Conservation (phyloP, 257 asterid genomes). For the Schizonepeta tenuifolia region DNA sequence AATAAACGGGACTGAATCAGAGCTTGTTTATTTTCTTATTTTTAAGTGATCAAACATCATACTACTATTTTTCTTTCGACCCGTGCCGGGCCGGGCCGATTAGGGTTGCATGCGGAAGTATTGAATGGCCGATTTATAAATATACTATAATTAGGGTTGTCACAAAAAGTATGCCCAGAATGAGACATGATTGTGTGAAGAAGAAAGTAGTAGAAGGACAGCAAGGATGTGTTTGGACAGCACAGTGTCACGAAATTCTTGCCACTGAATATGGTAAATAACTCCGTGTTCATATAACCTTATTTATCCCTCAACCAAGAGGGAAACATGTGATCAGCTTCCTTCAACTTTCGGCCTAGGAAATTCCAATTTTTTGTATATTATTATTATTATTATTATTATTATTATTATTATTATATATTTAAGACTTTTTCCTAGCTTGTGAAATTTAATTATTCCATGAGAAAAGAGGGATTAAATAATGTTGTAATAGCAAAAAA, state of each 20-base stretch:
- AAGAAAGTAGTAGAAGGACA: conserved; percentile 32
- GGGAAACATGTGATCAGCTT: conserved; percentile 59
- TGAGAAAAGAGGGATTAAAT: not conserved
- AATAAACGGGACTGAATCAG: too few relatives aligned
- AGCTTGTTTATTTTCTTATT: too few relatives aligned
- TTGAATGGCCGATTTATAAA: conserved; percentile 31
- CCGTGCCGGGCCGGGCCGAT: too few relatives aligned
- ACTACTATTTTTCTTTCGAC: too few relatives aligned
- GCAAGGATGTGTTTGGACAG: conserved; percentile 33
- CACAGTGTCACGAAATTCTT: conserved; percentile 69
- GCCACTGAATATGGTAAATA: conserved; percentile 41
- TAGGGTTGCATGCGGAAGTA: conserved; percentile 33
- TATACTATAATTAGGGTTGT: conserved; percentile 27
- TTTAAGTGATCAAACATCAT: too few relatives aligned
- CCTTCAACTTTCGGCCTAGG: conserved; percentile 52
- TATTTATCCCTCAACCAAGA: conserved; percentile 31
- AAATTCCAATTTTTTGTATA: not conserved
- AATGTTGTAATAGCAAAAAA: too few relatives aligned
- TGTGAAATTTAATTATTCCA: not conserved
- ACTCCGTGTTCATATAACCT: conserved; percentile 30
- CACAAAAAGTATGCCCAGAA: conserved; percentile 34
- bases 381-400: too few relatives aligned
- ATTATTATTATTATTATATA: not conserved
- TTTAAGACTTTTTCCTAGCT: not conserved
- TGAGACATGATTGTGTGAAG: conserved; percentile 30